Percentiles rank a stretch among this genome's conserved stretches.
Evolutionary conservation across 257 asterid genomes (phyloP).

Genomic region (Solanum habrochaites): DNA sequence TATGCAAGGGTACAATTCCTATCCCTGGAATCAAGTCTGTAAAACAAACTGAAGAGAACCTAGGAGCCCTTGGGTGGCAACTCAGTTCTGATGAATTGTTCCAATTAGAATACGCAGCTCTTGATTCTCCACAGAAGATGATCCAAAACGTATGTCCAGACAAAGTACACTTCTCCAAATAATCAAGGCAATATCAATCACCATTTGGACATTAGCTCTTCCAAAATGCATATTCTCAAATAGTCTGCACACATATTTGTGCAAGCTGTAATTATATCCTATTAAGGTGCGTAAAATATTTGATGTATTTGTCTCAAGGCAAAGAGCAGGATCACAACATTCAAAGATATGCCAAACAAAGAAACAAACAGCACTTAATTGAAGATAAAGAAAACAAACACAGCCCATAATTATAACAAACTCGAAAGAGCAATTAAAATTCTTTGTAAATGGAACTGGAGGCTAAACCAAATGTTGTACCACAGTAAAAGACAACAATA

Average conservation of each 20-base stretch:
- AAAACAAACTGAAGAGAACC: constrained; percentile 68
- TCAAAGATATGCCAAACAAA: background rate
- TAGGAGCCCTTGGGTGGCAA: constrained; percentile 95
- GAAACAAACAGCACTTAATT: background rate
- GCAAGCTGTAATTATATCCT: background rate
- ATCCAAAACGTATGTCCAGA: constrained; percentile 83
- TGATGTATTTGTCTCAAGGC: background rate
- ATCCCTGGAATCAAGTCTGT: constrained; percentile 83
- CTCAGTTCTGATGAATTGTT: constrained; percentile 55
- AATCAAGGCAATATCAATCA: background rate
- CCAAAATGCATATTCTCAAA: background rate
- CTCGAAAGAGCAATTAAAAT: background rate
- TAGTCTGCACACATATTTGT: background rate
- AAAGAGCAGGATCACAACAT: background rate
- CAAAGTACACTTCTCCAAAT: constrained; percentile 16
- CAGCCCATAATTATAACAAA: background rate
- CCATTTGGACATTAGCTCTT: background rate
- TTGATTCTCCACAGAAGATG: constrained; percentile 65
- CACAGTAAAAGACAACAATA: background rate
- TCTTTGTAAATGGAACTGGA: background rate
- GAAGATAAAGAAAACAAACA: background rate
- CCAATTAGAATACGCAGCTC: constrained; percentile 62
- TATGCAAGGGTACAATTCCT: constrained; percentile 71
- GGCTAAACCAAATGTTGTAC: background rate
- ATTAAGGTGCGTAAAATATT: background rate